Base-by-base conservation (phyloP, 148 eudicot genomes). In the Nepenthes gracilis region DNA sequence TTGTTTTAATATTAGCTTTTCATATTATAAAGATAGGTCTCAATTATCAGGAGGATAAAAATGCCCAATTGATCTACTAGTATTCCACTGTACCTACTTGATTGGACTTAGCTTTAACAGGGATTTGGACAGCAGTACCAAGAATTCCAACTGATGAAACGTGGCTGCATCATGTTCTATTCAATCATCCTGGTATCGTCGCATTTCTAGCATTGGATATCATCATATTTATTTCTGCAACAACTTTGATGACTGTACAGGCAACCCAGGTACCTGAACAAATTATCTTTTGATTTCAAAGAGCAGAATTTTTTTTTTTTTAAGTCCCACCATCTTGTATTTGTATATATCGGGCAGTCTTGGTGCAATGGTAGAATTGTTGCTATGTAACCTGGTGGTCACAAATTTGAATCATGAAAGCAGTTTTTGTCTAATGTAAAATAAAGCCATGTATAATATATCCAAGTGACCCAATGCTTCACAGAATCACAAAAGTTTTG, bases 51-150 rank as follows among this genome's bases (percentile, higher is more conserved):
- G 23, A 23, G 23, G 23, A 23, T 23, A 23, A 23, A 2, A 5
- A 49, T 49, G 1, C 2, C 53, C 3, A 10, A 10, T 2, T 49
- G 53, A 5, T 49, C 63, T 49, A 33, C 51, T 65, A 9, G 36
- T 33, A 54, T 47, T 11, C 51, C 33, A 15, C 56, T 47, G 35
- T 23, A 23, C 5, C 53, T 64, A 34, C 36, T 9, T 8, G 47
- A 15, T 62, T 62, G 47, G 15, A 71, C 60, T 53, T 58, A 43
- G 32, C 40, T 40, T 69, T 62, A 65, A 54, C 85, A 92, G 98
- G 98, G 74, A 73, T 88, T 59, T 80, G 86, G 85, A 78, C 81
- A 60, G 83, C 74, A 14, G 51, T 67, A 60, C 83, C 82, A 45
- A 45, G 72, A 43, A 51, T 75, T 63, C 69, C 80, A 64, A 62